phyloP scores from a whole-genome alignment of 176 grass and related monocot genomes.

The Phoenix roebelenii region DNA sequence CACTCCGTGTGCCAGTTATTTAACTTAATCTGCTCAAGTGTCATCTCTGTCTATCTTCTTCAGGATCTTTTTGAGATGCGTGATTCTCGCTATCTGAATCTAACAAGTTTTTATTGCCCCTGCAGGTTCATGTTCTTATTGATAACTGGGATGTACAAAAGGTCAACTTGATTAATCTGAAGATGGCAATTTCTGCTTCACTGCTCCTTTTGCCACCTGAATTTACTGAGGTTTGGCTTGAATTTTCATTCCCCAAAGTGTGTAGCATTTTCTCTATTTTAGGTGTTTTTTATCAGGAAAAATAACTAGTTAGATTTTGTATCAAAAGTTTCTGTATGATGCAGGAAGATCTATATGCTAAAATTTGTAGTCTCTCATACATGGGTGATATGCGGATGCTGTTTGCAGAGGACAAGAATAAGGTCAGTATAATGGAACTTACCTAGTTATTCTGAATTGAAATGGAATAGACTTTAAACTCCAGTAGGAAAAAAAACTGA shows the following conservation, averaged over 20 bases:
- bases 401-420: slow-evolving; percentile 91
- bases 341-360: slow-evolving; percentile 75
- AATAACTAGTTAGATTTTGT: slow-evolving; percentile 7
- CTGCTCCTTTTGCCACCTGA: slow-evolving; percentile 69
- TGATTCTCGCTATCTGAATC: neutral
- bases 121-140: slow-evolving; percentile 23
- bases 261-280: neutral
- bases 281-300: neutral
- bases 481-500: too few species aligned
- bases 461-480: too few species aligned
- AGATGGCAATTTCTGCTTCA: slow-evolving; percentile 65
- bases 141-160: slow-evolving; percentile 49
- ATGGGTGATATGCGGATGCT: slow-evolving; percentile 93
- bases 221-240: slow-evolving; percentile 53
- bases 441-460: too few species aligned
- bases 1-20: too few species aligned
- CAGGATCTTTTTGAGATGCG: neutral
- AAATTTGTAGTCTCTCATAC: slow-evolving; percentile 85
- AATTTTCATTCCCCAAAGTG: slow-evolving; percentile 14
- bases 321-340: slow-evolving; percentile 16
- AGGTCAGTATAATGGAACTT: slow-evolving; percentile 31
- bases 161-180: slow-evolving; percentile 55
- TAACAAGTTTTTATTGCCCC: neutral
- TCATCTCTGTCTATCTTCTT: neutral
- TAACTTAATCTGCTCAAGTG: neutral